Percentiles rank a stretch among this genome's conserved stretches.
Conservation (phyloP, 257 asterid species). For the Salvia splendens region DNA sequence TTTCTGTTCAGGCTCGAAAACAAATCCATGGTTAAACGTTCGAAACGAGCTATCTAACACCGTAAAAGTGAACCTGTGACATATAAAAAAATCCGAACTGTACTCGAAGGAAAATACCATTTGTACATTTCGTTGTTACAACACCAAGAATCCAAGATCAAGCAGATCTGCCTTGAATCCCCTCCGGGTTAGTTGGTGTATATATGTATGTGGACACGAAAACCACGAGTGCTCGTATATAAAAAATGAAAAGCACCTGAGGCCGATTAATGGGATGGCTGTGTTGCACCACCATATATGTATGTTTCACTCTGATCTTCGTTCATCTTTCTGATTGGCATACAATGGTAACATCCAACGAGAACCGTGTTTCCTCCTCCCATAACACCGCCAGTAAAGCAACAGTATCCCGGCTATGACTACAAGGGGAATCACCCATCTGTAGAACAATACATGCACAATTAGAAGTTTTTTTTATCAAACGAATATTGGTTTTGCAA, state of each 20-base stretch:
- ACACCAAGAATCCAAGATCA: constrained; percentile 35
- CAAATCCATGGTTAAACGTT: constrained; percentile 24
- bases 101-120: constrained; percentile 9
- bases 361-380: constrained; percentile 60
- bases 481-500: background rate
- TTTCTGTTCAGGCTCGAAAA: constrained; percentile 2
- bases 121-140: constrained; percentile 41
- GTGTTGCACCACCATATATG: background rate
- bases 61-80: constrained; percentile 23
- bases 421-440: constrained; percentile 89
- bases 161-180: constrained; percentile 22
- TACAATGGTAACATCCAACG: constrained; percentile 70
- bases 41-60: constrained; percentile 14
- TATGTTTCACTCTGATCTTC: constrained; percentile 70
- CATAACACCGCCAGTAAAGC: constrained; percentile 82
- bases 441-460: constrained; percentile 36
- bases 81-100: constrained; percentile 10
- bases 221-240: constrained; percentile 44
- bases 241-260: constrained; percentile 47
- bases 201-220: constrained; percentile 21
- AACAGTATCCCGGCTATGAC: constrained; percentile 48
- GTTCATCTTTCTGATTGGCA: constrained; percentile 66
- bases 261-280: constrained; percentile 25
- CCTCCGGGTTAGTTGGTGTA: constrained; percentile 23
- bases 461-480: background rate